A percentile compares a stretch with the other conserved stretches of the same genome.
Evolutionary conservation across 441 rosid species (phyloP).

Genomic region (Sinapis alba): DNA sequence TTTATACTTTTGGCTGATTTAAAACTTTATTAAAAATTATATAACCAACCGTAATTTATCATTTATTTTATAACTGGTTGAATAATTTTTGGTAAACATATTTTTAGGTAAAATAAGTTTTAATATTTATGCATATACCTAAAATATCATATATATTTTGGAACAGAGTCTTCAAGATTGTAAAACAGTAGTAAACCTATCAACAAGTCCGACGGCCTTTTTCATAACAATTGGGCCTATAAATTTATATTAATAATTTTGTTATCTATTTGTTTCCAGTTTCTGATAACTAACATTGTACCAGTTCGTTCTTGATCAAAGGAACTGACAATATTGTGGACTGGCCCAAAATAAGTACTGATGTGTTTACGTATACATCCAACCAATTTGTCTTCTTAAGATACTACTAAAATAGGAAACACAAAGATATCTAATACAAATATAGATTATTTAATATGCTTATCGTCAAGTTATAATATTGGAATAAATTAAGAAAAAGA

Average conservation of each 20-base stretch:
- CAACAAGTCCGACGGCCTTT: not conserved
- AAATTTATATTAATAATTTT: not conserved
- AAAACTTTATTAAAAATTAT: too few species aligned
- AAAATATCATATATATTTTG: too few species aligned
- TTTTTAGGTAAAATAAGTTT: too few species aligned
- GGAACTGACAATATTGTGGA: not conserved
- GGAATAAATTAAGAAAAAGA: not conserved
- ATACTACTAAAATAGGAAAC: not conserved
- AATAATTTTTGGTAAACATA: too few species aligned
- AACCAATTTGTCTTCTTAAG: not conserved
- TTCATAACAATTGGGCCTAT: not conserved
- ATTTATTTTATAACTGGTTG: too few species aligned
- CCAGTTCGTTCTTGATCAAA: not conserved
- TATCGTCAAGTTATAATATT: not conserved
- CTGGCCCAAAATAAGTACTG: not conserved
- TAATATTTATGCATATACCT: too few species aligned
- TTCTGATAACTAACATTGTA: not conserved
- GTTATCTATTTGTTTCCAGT: not conserved
- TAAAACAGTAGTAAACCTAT: constrained; percentile 3
- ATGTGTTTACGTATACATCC: not conserved
- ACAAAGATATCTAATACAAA: not conserved
- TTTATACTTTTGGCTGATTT: too few species aligned
- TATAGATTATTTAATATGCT: not conserved
- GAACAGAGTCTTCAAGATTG: not conserved
- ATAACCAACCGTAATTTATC: too few species aligned